Percentiles rank a stretch among this genome's conserved stretches.
phyloP scores from a whole-genome alignment of 2,329 filamentous ascomycete species.

The Curvularia lunata region DNA sequence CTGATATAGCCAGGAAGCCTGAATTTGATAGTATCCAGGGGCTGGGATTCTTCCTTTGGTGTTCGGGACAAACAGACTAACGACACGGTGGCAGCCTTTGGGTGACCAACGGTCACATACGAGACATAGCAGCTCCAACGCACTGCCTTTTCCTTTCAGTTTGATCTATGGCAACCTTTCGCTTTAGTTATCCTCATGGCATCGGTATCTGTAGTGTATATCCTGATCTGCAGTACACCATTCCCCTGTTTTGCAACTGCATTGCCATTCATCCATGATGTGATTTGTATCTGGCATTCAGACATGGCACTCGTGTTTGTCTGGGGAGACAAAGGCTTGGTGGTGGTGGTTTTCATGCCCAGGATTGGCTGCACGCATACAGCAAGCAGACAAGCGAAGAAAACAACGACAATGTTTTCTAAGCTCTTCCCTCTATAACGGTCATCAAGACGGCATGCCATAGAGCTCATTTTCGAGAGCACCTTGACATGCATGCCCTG shows the following conservation, averaged over 20 bases:
- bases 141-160: not conserved
- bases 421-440: not conserved
- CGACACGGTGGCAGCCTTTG: not conserved
- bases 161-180: not conserved
- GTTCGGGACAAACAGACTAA: not conserved
- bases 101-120: no score
- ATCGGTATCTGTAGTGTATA: not conserved
- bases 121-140: not conserved
- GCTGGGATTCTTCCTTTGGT: not conserved
- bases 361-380: not conserved
- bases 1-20: slow-evolving; percentile 2
- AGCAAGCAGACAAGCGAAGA: not conserved
- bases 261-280: not conserved
- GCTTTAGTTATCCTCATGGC: not conserved
- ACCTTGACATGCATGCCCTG: not conserved
- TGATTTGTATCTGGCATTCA: not conserved
- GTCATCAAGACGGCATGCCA: not conserved
- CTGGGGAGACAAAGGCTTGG: not conserved
- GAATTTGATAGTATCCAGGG: not conserved
- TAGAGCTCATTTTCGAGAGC: not conserved
- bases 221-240: not conserved
- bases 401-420: not conserved
- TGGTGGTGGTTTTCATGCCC: not conserved
- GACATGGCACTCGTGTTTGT: not conserved
- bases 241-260: not conserved